Base-by-base conservation (phyloP, 2,329 filamentous ascomycete genomes). In the Iodosphaeria phyllophila region DNA sequence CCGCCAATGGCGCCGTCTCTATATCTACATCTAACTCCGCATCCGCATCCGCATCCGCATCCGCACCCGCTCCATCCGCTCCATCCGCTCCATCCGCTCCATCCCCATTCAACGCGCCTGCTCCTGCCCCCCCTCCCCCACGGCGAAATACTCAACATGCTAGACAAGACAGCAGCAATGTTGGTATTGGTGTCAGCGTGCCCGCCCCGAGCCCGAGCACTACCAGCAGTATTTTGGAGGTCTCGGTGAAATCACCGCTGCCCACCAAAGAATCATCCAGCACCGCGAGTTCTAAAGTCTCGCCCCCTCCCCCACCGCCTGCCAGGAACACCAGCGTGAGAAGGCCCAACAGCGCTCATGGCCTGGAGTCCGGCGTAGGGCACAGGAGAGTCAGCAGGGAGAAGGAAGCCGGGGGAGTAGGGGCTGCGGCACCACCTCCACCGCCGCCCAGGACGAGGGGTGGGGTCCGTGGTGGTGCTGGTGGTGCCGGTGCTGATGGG, bases 41-140 rank as follows among this genome's bases (percentile, higher is more conserved):
- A 51, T 0, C 64, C 62, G 0, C 54, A 58, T 6, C 64, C 65
- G 10, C 64, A 66, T 11, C 64, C 65, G 1, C 61, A 65, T 6
- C 52, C 64, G 22, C 53, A 66, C 16, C 55, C 54, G 5, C 48
- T 48, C 16, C 50, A 52, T 23, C n/a, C n/a, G 39, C 34, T 14
- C 36, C 42, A 22, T 38, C 44, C 18, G 33, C 30, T 3, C 45
- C 39, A 27, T 40, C 37, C 13, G 35, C 35, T 18, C 25, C 33
- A 8, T 35, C 30, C 10, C 41, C 48, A n/a, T 50, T 41, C 18
- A 44, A 44, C 20, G 34, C 39, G 3, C 40, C 29, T 18, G 36
- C 36, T 12, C 20, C 33, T 9, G 29, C 36, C 10, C 22, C 28
- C 7, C 30, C 31, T 15, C 38, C 30, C 22, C 36, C 29, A 5